Evolutionary conservation across 1,284 basidiomycete genomes (phyloP), one percentile per base, ranked within the genome.

Genomic region (Hortiboletus rubellus): DNA sequence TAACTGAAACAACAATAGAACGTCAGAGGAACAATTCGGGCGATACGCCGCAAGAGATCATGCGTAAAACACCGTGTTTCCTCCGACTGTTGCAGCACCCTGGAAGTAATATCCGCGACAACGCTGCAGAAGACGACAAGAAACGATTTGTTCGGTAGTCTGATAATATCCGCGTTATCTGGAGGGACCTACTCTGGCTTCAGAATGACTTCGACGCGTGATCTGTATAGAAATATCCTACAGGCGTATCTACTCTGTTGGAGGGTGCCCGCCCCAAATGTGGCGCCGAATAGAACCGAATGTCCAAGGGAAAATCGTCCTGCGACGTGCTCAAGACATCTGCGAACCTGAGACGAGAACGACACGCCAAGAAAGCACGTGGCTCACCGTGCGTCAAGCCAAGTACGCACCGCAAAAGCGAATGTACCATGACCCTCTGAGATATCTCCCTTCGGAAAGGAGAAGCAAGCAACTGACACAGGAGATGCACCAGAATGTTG

Each of bases 1-100:
- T 76, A 81, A 40, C 68, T 81, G 42, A 80, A 63, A 58, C 78
- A 79, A 59, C 75, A 77, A 49, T 82, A 71, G 59, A 84, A 81
- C n/a, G 76, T 67, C 38, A 71, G 65, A 33, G 74, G 70, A n/a
- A 75, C 61, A 7, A 77, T 63, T 46, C 77, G 77, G 10, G 76
- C 68, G 4, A 76, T 67, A 33, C 72, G 73, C 33, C 76, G 76
- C 34, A 76, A 62, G 44, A 82, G 60, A 59, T 86, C 82, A 15
- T 68, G 65, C 5, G 85, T 70, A 54, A 84, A 81, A 69, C 78
- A 79, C 34, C 79, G 76, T 9, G 74, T 77, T 37, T 75, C 71
- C 15, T 78, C 63, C 1, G 77, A 66, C 0, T 77, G 76, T 41
- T 67, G 71, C 46, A 85, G 61, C 2, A 77, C 66, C 49, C 71